Percentiles rank a stretch among this genome's conserved stretches.
Conservation (phyloP, 78 protist species). For the Paratrimastix pyriformis region DNA sequence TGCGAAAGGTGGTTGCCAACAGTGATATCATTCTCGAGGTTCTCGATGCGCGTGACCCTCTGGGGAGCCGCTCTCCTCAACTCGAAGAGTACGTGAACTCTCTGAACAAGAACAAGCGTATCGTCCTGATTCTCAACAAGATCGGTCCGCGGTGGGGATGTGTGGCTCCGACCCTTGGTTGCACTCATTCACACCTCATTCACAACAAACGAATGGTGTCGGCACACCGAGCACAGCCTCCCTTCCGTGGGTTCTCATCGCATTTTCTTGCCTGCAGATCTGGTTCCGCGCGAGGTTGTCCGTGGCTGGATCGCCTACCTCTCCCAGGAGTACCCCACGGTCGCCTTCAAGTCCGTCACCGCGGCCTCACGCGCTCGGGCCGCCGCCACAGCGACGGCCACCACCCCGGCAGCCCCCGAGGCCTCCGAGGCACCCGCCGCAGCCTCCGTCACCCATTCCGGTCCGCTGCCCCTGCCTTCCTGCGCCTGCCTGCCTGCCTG, state of each 20-base stretch:
- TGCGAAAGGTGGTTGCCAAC: conserved; percentile 67
- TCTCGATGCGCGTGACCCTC: conserved; percentile 97
- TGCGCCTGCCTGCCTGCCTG: neutral
- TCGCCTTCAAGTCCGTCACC: conserved; percentile 72
- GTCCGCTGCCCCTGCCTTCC: no score
- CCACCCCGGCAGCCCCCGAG: neutral
- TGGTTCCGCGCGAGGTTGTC: conserved; percentile 70
- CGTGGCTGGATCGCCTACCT: conserved; percentile 60
- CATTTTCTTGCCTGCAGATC: conserved; percentile 36
- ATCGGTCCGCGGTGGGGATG: conserved; percentile 32
- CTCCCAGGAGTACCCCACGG: conserved; percentile 57
- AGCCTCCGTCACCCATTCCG: no score
- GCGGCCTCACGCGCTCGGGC: conserved; percentile 19
- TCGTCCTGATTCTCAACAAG: conserved; percentile 85
- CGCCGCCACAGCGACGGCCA: neutral
- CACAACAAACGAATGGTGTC: conserved; percentile 9
- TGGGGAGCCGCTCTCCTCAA: conserved; percentile 82
- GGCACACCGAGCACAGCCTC: neutral
- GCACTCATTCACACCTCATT: conserved; percentile 1
- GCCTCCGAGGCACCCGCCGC: no score
- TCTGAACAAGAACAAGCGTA: conserved; percentile 31
- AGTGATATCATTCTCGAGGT: conserved; percentile 83
- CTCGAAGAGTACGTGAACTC: conserved; percentile 72
- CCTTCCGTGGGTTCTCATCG: neutral
- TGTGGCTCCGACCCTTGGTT: no score